These are phyloP conservation scores for Picea abies DNA, from an alignment of 83 land plant genomes.

Conservation along the genomic window DNA sequence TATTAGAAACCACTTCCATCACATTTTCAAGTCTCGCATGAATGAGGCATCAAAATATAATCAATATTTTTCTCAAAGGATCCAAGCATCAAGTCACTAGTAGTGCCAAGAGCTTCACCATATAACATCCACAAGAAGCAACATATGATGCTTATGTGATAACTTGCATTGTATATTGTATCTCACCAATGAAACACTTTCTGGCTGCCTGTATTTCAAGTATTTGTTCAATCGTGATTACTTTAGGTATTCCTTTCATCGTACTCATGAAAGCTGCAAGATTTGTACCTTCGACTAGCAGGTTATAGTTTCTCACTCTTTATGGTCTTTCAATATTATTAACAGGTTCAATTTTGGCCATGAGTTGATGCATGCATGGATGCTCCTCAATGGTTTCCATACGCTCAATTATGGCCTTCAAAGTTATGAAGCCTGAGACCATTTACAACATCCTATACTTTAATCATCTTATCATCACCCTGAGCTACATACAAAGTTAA, in stretches of 20 bases:
- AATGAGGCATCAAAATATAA: conserved; percentile 86
- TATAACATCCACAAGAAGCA: conserved; percentile 95
- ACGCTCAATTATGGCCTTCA: no score
- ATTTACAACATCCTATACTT: no score
- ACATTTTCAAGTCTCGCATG: conserved; percentile 66
- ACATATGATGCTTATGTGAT: conserved; percentile 98
- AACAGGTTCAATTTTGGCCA: no score
- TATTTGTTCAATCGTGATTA: conserved; percentile 71
- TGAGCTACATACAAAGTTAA: no score
- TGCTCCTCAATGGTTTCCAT: no score
- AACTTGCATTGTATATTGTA: conserved; percentile 75
- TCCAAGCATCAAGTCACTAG: conserved; percentile 95
- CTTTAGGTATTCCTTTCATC: conserved; percentile 72
- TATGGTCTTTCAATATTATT: no score
- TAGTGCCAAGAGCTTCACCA: conserved; percentile 97
- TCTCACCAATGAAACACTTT: conserved; percentile 73
- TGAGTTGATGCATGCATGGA: no score
- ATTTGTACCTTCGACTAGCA: conserved; percentile 46
- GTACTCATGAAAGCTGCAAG: conserved; percentile 87
- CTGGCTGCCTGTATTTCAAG: conserved; percentile 97
- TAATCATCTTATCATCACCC: no score
- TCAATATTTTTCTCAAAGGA: conserved; percentile 97
- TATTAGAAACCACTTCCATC: no score
- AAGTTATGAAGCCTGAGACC: no score
- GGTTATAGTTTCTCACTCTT: no score